Conservation (phyloP, 768 basidiomycete genomes). For the Suillus discolor region DNA sequence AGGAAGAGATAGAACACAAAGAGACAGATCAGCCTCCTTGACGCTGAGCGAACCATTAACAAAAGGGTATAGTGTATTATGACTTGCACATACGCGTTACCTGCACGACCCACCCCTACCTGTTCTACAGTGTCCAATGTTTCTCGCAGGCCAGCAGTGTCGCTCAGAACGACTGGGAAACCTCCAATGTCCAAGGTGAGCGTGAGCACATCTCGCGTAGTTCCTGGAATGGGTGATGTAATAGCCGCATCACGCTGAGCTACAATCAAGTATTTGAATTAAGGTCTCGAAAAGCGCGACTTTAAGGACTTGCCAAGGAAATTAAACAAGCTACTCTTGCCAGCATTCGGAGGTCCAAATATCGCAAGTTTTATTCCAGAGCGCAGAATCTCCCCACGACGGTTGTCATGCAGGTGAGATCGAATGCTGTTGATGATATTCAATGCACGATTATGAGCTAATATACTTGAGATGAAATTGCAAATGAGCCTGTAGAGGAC, state of each 20-base stretch:
- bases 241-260: constrained; percentile 90
- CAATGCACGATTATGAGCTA: constrained; percentile 57
- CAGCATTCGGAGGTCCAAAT: constrained; percentile 91
- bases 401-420: constrained; percentile 64
- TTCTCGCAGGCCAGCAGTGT: constrained; percentile 82
- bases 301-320: constrained; percentile 59
- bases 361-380: constrained; percentile 84
- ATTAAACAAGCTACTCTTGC: constrained; percentile 90
- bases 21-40: constrained; percentile 62
- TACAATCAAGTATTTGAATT: constrained; percentile 28
- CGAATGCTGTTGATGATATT: constrained; percentile 54
- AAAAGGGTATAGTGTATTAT: not conserved
- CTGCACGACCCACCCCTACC: constrained; percentile 81
- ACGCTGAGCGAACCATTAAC: constrained; percentile 46
- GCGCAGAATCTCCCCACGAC: constrained; percentile 82
- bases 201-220: constrained; percentile 86
- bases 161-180: constrained; percentile 75
- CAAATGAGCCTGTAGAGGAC: constrained; percentile 7
- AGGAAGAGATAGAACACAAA: constrained; percentile 82
- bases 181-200: constrained; percentile 89
- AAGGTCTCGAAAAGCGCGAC: not conserved
- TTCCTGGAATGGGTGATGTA: constrained; percentile 85
- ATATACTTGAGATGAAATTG: not conserved
- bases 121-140: constrained; percentile 67
- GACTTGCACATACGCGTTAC: constrained; percentile 53